Percentiles rank a stretch among this genome's conserved stretches.
These are phyloP conservation scores for Alternaria sp. DNA, from an alignment of 2,329 filamentous ascomycete species.

Conservation along the genomic window DNA sequence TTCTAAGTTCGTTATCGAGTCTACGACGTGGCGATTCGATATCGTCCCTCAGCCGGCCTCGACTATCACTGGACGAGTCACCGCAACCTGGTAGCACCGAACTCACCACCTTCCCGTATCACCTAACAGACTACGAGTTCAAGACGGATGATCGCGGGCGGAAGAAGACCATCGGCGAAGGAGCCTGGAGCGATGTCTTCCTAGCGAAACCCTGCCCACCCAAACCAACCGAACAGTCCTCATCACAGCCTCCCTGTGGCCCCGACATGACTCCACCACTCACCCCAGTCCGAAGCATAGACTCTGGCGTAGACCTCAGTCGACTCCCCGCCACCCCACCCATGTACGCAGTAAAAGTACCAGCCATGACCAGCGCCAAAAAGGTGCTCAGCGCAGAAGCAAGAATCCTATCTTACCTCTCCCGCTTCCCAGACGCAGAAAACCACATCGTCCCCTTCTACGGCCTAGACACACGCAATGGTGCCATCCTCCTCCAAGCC, in stretches of 20 bases:
- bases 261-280: conserved; percentile 34
- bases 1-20: conserved; percentile 23
- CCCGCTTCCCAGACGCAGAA: conserved; percentile 28
- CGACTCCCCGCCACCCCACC: conserved; percentile 18
- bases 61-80: conserved; percentile 23
- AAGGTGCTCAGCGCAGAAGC: conserved; percentile 42
- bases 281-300: conserved; percentile 33
- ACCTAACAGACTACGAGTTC: conserved; percentile 37
- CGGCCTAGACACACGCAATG: conserved; percentile 39
- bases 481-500: conserved; percentile 41
- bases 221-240: conserved; percentile 8
- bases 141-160: conserved; percentile 26
- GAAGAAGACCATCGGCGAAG: conserved; percentile 40
- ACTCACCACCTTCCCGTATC: conserved; percentile 30
- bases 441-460: conserved; percentile 43
- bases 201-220: conserved; percentile 35
- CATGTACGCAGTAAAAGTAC: conserved; percentile 46
- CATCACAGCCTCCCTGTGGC: background rate
- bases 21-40: conserved; percentile 31
- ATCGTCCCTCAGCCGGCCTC: conserved; percentile 16
- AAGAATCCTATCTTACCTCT: conserved; percentile 42
- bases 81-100: conserved; percentile 30
- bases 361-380: conserved; percentile 37
- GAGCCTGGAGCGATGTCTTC: conserved; percentile 48
- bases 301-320: conserved; percentile 15